Conservation (phyloP, 805 yeast genomes). For the Myxozyma nipponensis region DNA sequence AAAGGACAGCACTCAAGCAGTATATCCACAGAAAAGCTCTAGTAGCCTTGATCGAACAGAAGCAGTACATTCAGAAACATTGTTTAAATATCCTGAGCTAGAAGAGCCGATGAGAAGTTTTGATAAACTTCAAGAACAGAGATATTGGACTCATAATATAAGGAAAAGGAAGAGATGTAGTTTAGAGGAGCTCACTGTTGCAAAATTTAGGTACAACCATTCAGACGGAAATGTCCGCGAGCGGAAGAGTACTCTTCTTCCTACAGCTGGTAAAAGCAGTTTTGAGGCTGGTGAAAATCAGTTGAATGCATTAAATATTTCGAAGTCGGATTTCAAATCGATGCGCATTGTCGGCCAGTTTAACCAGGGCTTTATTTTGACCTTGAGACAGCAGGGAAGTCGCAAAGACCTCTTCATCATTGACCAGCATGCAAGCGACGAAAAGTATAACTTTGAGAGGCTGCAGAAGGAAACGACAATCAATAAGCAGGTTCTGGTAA, state of each 20-base stretch:
- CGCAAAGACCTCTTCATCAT: constrained; percentile 66
- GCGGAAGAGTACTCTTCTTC: too few relatives aligned
- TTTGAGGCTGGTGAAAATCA: constrained; percentile 54
- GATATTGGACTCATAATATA: not conserved
- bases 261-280: too few relatives aligned
- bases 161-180: not conserved
- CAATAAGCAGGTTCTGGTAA: constrained; percentile 66
- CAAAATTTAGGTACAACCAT: not conserved
- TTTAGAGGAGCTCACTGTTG: not conserved
- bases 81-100: too few relatives aligned
- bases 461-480: constrained; percentile 55
- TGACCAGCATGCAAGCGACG: constrained; percentile 98
- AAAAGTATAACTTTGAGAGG: constrained; percentile 82
- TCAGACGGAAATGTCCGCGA: too few relatives aligned
- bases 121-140: not conserved
- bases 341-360: constrained; percentile 92
- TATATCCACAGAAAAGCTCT: too few relatives aligned
- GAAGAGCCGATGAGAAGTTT: not conserved
- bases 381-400: constrained; percentile 44
- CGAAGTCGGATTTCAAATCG: constrained; percentile 63
- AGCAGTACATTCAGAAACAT: too few relatives aligned
- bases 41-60: too few relatives aligned
- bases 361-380: constrained; percentile 90
- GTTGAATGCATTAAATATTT: constrained; percentile 55
- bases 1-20: too few relatives aligned